Percentiles rank a stretch among this genome's conserved stretches.
Conservation (phyloP, 2,329 filamentous ascomycete species). For the Fusarium chlamydosporum region DNA sequence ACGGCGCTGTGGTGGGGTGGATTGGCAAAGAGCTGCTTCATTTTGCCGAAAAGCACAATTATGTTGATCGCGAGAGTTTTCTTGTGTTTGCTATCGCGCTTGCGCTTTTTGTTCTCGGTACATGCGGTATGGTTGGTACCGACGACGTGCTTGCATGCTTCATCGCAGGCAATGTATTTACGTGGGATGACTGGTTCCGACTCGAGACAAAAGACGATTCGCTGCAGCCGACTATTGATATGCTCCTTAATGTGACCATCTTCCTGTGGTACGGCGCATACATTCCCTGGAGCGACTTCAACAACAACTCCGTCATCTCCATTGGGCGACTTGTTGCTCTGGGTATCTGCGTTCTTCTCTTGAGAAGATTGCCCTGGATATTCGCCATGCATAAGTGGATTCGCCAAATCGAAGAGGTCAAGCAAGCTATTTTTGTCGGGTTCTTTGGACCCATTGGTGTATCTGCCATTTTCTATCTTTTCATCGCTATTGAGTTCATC, state of each 20-base stretch:
- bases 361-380: conserved; percentile 84
- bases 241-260: conserved; percentile 89
- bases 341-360: conserved; percentile 80
- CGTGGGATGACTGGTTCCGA: conserved; percentile 95
- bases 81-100: conserved; percentile 88
- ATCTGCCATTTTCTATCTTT: conserved; percentile 90
- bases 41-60: conserved; percentile 84
- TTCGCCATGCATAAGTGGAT: conserved; percentile 81
- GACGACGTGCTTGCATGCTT: conserved; percentile 95
- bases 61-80: conserved; percentile 89
- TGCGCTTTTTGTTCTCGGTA: conserved; percentile 88
- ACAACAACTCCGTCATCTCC: conserved; percentile 76
- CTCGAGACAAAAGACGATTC: conserved; percentile 90
- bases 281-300: conserved; percentile 83
- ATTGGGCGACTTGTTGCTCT: conserved; percentile 80
- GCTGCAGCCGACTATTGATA: conserved; percentile 93
- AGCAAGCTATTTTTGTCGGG: conserved; percentile 87
- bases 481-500: conserved; percentile 83
- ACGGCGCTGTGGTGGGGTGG: conserved; percentile 84
- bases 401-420: conserved; percentile 80
- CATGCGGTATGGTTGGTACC: conserved; percentile 86
- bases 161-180: conserved; percentile 90
- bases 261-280: conserved; percentile 94
- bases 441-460: conserved; percentile 96
- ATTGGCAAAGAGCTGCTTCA: conserved; percentile 85